phyloP scores from a whole-genome alignment of 78 protist species.

The Acrasis kona region DNA sequence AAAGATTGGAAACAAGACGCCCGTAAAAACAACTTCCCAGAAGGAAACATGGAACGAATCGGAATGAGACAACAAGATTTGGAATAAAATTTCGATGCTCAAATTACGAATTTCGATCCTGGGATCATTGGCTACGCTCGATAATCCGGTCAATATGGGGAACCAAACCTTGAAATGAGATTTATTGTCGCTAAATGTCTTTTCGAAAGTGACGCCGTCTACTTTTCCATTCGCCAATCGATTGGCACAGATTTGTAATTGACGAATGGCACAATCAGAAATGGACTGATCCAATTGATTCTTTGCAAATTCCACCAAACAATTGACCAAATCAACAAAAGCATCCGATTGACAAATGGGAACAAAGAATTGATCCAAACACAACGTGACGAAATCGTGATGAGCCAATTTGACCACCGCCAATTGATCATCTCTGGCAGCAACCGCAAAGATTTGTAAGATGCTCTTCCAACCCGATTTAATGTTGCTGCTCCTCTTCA shows the following conservation, averaged over 20 bases:
- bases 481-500: conserved; percentile 37
- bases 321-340: conserved; percentile 76
- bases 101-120: conserved; percentile 30
- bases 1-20: conserved; percentile 81
- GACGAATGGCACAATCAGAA: not conserved
- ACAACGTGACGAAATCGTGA: conserved; percentile 20
- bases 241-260: conserved; percentile 10
- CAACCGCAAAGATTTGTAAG: conserved; percentile 50
- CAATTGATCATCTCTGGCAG: conserved; percentile 34
- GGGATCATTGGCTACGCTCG: conserved; percentile 25
- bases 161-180: conserved; percentile 25
- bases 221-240: not conserved
- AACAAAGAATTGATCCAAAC: conserved; percentile 26
- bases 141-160: conserved; percentile 46
- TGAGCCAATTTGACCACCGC: conserved; percentile 63
- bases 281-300: not conserved
- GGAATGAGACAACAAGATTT: conserved; percentile 45
- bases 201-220: not conserved
- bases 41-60: conserved; percentile 28
- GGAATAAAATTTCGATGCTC: conserved; percentile 57
- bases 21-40: conserved; percentile 79
- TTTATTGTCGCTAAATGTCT: not conserved
- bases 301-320: conserved; percentile 67
- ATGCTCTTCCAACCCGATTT: conserved; percentile 90
- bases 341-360: no score